Conservation (phyloP, 148 eudicot species). For the Cornus controversa region DNA sequence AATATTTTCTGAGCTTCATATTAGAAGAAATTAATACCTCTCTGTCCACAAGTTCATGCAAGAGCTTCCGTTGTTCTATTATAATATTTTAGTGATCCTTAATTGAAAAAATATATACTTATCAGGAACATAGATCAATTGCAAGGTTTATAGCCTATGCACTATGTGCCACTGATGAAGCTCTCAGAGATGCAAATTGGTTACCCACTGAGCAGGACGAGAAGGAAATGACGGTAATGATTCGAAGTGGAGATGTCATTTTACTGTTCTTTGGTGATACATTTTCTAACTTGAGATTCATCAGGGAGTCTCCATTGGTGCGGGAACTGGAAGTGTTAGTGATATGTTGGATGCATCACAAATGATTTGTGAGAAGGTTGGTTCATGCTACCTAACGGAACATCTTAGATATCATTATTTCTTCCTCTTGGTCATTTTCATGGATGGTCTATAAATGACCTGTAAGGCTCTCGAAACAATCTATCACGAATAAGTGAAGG, state of each 20-base stretch:
- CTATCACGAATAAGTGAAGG: background rate
- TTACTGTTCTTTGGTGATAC: constrained; percentile 13
- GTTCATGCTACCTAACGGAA: constrained; percentile 9
- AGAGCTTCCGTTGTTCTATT: background rate
- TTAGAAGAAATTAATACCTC: background rate
- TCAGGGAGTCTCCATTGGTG: constrained; percentile 97
- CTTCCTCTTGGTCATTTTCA: background rate
- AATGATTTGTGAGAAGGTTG: constrained; percentile 86
- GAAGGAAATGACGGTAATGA: constrained; percentile 81
- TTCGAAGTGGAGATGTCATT: background rate
- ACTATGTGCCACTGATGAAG: constrained; percentile 93
- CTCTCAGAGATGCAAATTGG: constrained; percentile 94
- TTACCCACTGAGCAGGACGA: constrained; percentile 52
- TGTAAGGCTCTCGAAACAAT: background rate
- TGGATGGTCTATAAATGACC: background rate
- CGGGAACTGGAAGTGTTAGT: constrained; percentile 89
- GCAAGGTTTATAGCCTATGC: constrained; percentile 95
- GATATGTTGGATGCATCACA: constrained; percentile 89
- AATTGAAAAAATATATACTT: background rate
- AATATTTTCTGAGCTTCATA: background rate
- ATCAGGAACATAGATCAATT: constrained; percentile 77
- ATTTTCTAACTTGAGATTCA: constrained; percentile 32
- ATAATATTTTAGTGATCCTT: background rate
- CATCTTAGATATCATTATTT: background rate
- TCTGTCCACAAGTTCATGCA: background rate